These are phyloP conservation scores for Citropsis articulata DNA, from an alignment of 345 rosid species.

Conservation along the genomic window DNA sequence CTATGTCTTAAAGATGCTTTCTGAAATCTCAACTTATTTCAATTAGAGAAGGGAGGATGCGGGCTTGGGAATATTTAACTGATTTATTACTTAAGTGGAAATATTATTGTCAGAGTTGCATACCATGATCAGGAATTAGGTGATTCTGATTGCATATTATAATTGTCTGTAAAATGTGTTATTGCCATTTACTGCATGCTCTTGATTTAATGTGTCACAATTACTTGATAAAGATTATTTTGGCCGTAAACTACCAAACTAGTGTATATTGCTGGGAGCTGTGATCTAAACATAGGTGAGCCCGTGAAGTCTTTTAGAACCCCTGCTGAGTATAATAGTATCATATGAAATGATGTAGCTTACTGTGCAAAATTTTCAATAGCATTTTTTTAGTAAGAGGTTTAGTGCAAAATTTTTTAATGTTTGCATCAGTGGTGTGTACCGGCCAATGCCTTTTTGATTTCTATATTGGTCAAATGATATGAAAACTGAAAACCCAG, in stretches of 20 bases:
- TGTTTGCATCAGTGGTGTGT: neutral
- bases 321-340: neutral
- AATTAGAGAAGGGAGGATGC: neutral
- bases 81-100: neutral
- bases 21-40: constrained; percentile 10
- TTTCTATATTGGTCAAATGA: neutral
- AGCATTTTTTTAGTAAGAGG: neutral
- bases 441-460: neutral
- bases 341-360: neutral
- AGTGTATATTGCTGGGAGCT: neutral
- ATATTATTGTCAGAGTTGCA: neutral
- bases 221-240: neutral
- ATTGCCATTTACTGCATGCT: neutral
- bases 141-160: neutral
- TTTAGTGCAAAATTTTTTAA: neutral
- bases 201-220: neutral
- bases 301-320: neutral
- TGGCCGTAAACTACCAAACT: neutral
- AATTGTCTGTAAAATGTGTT: neutral
- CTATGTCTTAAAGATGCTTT: neutral
- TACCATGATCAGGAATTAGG: neutral
- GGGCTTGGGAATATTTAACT: neutral
- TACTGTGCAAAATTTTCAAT: neutral
- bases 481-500: neutral
- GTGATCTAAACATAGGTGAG: neutral